Conservation (phyloP, 306 rosid species). For the Dryas octopetala region DNA sequence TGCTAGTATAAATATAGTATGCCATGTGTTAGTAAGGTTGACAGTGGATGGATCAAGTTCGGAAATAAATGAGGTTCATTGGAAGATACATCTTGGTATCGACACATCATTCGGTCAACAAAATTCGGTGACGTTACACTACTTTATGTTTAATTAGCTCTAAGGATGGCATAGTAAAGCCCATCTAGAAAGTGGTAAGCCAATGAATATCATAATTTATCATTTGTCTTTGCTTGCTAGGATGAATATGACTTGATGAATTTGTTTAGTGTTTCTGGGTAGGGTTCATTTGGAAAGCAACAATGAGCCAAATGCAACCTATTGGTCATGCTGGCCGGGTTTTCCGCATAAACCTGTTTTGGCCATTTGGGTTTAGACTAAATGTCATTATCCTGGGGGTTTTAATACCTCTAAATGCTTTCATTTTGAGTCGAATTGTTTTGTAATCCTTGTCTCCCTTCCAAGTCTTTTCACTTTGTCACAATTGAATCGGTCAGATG, state of each 20-base stretch:
- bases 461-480: background rate
- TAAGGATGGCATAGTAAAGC: background rate
- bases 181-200: background rate
- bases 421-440: conserved; percentile 6
- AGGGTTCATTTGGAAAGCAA: conserved; percentile 19
- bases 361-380: conserved; percentile 3
- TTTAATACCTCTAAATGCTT: background rate
- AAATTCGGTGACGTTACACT: background rate
- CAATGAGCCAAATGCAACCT: background rate
- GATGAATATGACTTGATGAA: background rate
- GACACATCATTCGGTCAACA: too few species aligned
- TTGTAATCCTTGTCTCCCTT: background rate
- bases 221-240: background rate
- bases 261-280: background rate
- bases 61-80: too few species aligned
- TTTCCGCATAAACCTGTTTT: conserved; percentile 14
- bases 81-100: too few species aligned
- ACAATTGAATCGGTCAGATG: background rate
- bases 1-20: too few species aligned
- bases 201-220: background rate
- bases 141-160: background rate
- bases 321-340: background rate
- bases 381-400: background rate
- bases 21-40: too few species aligned
- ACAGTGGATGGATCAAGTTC: too few species aligned